A percentile compares a stretch with the other conserved stretches of the same genome.
Evolutionary conservation across 345 rosid species (phyloP).

Genomic region (Xanthoceras sorbifolium): DNA sequence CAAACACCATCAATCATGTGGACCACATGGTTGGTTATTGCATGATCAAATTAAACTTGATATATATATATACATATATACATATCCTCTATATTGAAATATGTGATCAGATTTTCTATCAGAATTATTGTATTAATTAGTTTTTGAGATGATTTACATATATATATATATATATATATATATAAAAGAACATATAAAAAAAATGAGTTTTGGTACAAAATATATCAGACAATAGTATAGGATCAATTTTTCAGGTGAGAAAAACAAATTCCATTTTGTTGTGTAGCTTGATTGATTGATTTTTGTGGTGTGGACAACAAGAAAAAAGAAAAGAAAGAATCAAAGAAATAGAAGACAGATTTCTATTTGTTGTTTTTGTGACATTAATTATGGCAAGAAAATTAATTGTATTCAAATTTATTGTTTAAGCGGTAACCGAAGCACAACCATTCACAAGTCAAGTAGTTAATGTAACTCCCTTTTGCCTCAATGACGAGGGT

Average conservation of each 20-base stretch:
- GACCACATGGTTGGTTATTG: slow-evolving; percentile 13
- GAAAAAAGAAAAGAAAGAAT: not conserved
- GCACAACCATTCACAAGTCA: too few relatives aligned
- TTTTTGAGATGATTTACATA: too few relatives aligned
- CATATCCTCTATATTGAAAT: not conserved
- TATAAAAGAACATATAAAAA: not conserved
- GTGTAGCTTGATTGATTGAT: not conserved
- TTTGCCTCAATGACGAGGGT: too few relatives aligned
- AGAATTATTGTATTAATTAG: not conserved
- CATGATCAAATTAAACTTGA: not conserved
- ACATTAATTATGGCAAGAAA: too few relatives aligned
- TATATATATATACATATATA: too few relatives aligned
- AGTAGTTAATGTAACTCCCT: too few relatives aligned
- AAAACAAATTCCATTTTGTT: not conserved
- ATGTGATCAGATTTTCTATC: not conserved
- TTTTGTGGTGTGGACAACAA: too few relatives aligned
- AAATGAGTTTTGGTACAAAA: not conserved
- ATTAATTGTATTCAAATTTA: too few relatives aligned
- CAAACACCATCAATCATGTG: not conserved
- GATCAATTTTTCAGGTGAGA: not conserved
- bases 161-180: too few relatives aligned
- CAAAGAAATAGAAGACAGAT: too few relatives aligned
- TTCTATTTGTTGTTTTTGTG: too few relatives aligned
- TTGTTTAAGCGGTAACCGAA: too few relatives aligned
- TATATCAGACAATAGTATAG: not conserved